Base-by-base conservation (phyloP, 495 filamentous ascomycete species). In the Rusavskia elegans region DNA sequence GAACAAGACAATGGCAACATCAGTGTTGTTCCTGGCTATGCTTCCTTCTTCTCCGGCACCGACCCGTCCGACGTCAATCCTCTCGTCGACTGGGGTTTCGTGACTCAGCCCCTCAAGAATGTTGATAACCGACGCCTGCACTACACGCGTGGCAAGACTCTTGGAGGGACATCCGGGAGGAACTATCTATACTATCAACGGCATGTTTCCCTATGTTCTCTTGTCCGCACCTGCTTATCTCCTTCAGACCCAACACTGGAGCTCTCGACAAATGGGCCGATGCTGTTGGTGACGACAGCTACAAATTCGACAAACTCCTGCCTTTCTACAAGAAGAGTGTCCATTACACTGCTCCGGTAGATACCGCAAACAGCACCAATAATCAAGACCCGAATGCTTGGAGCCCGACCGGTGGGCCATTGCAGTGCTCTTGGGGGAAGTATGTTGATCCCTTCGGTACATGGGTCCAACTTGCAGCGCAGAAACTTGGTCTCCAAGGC, bases 251-350 rank as follows among this genome's bases (percentile, higher is more conserved):
- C 53, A 73, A 66, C 3, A 56, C 50, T 7, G 70, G 65, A 0
- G 59, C 75, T 1, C 68, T 71, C 54, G 59, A 78, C 10, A 59
- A 65, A 57, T 84, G 79, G 79, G 79, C 79, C 2, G 68, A 77
- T 27, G 44, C 53, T 0, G 76, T 81, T 5, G 70, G 72, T 45
- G 79, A 83, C 57, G 37, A 61, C 17, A 68, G 64, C 49, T 75
- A 70, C 50, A 60, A 56, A 0, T 72, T 66, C 25, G 56, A 67
- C 13, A 67, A 71, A 8, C 48, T 65, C 1, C 55, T 73, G 13
- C 63, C 61, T 2, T 72, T 60, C 38, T 74, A 63, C 55, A 61
- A 70, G 46, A 63, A 63, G 45, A 67, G 64, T 23, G 45, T 59
- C 8, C 39, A 58, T 14, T 69, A 69, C 39, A 64, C 59, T 3